Conservation (phyloP, 345 rosid genomes). For the Hypericum perforatum region DNA sequence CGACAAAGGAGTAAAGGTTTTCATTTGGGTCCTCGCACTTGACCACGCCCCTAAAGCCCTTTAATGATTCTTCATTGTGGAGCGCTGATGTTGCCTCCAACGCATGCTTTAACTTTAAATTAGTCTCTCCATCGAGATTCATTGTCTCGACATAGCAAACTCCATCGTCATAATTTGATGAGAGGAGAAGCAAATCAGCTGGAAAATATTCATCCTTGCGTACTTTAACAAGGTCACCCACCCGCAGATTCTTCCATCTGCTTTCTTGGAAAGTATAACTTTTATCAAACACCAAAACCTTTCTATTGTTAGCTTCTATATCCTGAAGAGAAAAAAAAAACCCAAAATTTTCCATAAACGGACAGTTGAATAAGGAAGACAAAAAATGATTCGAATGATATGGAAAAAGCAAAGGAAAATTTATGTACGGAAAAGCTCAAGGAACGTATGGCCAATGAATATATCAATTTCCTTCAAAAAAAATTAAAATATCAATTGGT, state of each 20-base stretch:
- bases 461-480: background rate
- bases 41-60: conserved; percentile 35
- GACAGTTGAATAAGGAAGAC: background rate
- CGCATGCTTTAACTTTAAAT: conserved; percentile 67
- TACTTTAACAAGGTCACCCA: conserved; percentile 75
- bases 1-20: conserved; percentile 58
- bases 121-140: conserved; percentile 96
- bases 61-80: conserved; percentile 25
- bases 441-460: too few species aligned
- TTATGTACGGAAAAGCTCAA: too few species aligned
- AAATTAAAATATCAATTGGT: background rate
- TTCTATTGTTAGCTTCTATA: conserved; percentile 76
- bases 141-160: conserved; percentile 83
- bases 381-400: too few species aligned
- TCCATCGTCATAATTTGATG: conserved; percentile 71
- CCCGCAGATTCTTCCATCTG: conserved; percentile 65
- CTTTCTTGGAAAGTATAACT: conserved; percentile 27
- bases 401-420: too few species aligned
- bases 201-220: conserved; percentile 70
- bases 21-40: conserved; percentile 91
- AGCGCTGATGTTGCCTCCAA: conserved; percentile 44
- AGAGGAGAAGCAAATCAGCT: conserved; percentile 79
- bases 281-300: conserved; percentile 34
- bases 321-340: conserved; percentile 66
- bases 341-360: conserved; percentile 10